Base-by-base conservation (phyloP, 2,329 filamentous ascomycete genomes). In the Colletotrichum simmondsii region DNA sequence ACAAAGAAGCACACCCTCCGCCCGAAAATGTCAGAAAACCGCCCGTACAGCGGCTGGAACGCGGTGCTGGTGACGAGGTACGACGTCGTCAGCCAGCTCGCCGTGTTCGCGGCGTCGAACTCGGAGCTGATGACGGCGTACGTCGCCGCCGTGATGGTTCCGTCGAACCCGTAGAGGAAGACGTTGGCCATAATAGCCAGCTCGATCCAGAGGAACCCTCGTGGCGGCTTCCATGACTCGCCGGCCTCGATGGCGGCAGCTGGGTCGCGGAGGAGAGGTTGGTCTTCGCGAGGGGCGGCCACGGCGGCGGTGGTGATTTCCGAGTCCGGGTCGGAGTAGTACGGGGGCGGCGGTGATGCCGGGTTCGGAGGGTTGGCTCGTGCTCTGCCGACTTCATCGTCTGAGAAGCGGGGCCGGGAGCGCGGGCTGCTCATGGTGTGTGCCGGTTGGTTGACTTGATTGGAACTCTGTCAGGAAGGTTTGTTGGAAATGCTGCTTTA, bases 81-180 rank as follows among this genome's bases (percentile, higher is more conserved):
- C 0, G 92, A 90, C 0, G 92, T 95, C 1, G 92, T 93, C 26
- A 94, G 83, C 93, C 93, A 95, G 0, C 92, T 94, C 1, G 93
- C 92, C 12, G 90, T 90, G 77, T 94, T 94, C 12, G 92, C 91
- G 3, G 92, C 89, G 74, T 90, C 86, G 78, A 94, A 94, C 76
- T 93, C 89, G n/a, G 92, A 94, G 58, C 91, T 92, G 75, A 94
- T 94, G 65, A 93, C 90, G 3, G 92, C 91, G 78, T 95, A 93
- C 2, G 91, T 93, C 2, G 92, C 91, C 0, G 92, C 92, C 79
- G 93, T 95, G 68, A 95, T 87, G 0, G 93, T 95, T 3, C 91
- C 89, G 79, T 95, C 93, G 76, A 94, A 94, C 2, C 89, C 90
- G 30, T 88, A 88, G 10, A 92, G 85, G 71, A 92, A 92, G 7